Conservation (phyloP, 306 rosid genomes). For the Vigna reflexopilosa region DNA sequence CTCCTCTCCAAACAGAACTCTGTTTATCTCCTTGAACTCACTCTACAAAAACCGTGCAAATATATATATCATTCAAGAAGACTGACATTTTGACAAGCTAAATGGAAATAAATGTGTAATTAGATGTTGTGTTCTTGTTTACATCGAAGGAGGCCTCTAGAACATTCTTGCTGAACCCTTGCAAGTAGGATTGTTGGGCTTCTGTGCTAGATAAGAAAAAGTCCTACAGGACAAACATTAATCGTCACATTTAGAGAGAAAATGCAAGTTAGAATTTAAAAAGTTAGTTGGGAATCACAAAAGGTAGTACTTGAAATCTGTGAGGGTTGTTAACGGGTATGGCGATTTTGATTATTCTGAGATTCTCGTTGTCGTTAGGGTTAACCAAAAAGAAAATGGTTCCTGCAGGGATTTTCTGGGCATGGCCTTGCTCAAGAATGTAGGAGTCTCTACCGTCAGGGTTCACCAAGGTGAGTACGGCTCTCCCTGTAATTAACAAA, state of each 20-base stretch:
- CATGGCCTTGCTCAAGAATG: slow-evolving; percentile 36
- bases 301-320: neutral
- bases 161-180: neutral
- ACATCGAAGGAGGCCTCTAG: slow-evolving; percentile 33
- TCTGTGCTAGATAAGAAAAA: slow-evolving; percentile 7
- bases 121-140: neutral
- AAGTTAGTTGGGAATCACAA: too few relatives aligned
- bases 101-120: neutral
- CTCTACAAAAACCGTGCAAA: neutral
- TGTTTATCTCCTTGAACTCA: slow-evolving; percentile 27
- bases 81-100: neutral
- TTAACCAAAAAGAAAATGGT: slow-evolving; percentile 14
- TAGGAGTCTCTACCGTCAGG: neutral
- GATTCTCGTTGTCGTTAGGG: slow-evolving; percentile 14
- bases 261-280: neutral
- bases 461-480: neutral
- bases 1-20: slow-evolving; percentile 29
- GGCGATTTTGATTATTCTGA: slow-evolving; percentile 21
- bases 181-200: slow-evolving; percentile 38
- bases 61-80: too few relatives aligned
- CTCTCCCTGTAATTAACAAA: slow-evolving; percentile 33
- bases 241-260: neutral
- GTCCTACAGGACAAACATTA: neutral
- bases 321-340: slow-evolving; percentile 27
- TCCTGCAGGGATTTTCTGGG: slow-evolving; percentile 27